Evolutionary conservation across 176 grass and related monocot species (phyloP).

Genomic region (Carex kokanica): DNA sequence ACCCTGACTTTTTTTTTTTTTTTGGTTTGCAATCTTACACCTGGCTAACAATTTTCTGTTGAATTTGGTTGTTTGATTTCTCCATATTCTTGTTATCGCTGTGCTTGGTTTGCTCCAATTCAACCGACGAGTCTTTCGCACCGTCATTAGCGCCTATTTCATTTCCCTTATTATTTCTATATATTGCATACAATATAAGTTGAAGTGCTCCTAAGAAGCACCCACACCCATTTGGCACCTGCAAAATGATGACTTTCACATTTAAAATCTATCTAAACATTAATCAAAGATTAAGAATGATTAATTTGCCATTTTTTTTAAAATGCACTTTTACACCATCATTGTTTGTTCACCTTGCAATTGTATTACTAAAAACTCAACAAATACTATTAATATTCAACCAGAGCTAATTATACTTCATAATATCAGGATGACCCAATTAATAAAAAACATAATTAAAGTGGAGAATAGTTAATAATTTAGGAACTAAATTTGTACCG

Average conservation of each 20-base stretch:
- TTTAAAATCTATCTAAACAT: background rate
- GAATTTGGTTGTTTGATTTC: slow-evolving; percentile 10
- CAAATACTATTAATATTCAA: background rate
- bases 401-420: background rate
- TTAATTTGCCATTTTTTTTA: background rate
- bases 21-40: slow-evolving; percentile 47
- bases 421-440: background rate
- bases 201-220: slow-evolving; percentile 64
- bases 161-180: slow-evolving; percentile 66
- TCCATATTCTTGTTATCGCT: slow-evolving; percentile 30
- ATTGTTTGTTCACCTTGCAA: slow-evolving; percentile 15
- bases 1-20: background rate
- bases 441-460: background rate
- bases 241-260: background rate
- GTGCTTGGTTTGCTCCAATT: slow-evolving; percentile 54
- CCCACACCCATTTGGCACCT: slow-evolving; percentile 96
- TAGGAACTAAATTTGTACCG: slow-evolving; percentile 32
- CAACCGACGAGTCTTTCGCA: slow-evolving; percentile 21
- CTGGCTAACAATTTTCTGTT: slow-evolving; percentile 36
- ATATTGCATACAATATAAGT: slow-evolving; percentile 75
- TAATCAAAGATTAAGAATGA: background rate
- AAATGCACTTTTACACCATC: background rate
- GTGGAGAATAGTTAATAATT: background rate
- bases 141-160: slow-evolving; percentile 25
- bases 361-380: background rate